Evolutionary conservation across 805 yeast species (phyloP).

Genomic region (Saccharomycopsis synnaedendra): DNA sequence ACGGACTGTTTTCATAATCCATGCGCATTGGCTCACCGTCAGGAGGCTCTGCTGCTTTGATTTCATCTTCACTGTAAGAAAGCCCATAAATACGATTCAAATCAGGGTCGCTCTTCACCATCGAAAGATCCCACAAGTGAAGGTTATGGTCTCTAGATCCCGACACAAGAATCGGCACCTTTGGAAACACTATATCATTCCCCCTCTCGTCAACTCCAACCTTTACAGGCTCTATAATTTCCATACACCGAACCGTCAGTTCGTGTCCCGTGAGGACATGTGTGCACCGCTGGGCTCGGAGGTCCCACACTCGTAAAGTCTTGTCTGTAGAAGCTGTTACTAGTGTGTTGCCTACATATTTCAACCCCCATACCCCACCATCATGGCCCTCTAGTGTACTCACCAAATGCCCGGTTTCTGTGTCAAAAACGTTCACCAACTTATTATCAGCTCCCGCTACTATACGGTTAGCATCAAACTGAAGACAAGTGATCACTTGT

Average conservation of each 20-base stretch:
- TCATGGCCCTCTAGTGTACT: conserved; percentile 74
- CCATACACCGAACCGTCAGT: conserved; percentile 87
- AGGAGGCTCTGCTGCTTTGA: conserved; percentile 14
- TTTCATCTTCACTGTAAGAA: conserved; percentile 7
- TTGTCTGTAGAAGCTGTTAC: conserved; percentile 95
- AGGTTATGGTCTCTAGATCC: conserved; percentile 82
- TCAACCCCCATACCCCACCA: conserved; percentile 98
- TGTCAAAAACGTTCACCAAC: conserved; percentile 69
- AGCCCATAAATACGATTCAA: conserved; percentile 11
- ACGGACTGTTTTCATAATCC: conserved; percentile 34
- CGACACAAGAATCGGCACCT: conserved; percentile 63
- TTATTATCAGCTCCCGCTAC: conserved; percentile 90
- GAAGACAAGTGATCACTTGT: conserved; percentile 89
- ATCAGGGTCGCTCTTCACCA: conserved; percentile 23
- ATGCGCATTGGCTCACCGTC: not conserved
- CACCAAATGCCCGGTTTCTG: conserved; percentile 56
- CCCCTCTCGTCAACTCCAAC: conserved; percentile 55
- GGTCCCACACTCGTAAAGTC: conserved; percentile 89
- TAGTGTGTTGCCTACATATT: conserved; percentile 69
- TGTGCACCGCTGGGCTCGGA: conserved; percentile 73
- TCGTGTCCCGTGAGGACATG: conserved; percentile 88
- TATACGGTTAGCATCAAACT: conserved; percentile 81
- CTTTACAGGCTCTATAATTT: conserved; percentile 57
- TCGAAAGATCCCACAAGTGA: conserved; percentile 76
- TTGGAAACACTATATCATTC: conserved; percentile 43